Base-by-base conservation (phyloP, 495 filamentous ascomycete genomes). In the Amphirosellinia nigrospora region DNA sequence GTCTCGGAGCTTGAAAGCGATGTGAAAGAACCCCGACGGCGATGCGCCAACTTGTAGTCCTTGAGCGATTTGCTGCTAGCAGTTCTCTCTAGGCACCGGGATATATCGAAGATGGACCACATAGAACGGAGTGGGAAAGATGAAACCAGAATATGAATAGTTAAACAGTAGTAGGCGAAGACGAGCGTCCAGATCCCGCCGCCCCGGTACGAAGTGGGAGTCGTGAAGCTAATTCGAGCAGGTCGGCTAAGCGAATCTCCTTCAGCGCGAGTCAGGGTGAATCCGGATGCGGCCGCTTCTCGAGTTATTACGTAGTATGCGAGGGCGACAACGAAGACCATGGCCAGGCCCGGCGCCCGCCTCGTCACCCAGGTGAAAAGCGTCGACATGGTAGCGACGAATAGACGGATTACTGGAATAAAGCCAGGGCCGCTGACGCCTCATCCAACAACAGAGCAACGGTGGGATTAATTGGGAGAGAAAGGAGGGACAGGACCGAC, bases 121-220 rank as follows among this genome's bases (percentile, higher is more conserved):
- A 80, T 83, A 23, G 85, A 83, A 50, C 86, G 84, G 16, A 87
- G 72, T 11, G 86, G 86, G 68, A 88, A 88, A 43, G 82, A 66
- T 72, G 83, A 83, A 67, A 85, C 84, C 55, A 87, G 70, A 56
- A 87, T 66, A 74, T 88, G 86, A 69, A 88, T 84, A 32, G 85
- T 55, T 36, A 87, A 75, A 71, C 81, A 83, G 76, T 88, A 88
- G 73, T 82, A 86, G 34, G 82, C 78, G 73, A 86, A 85, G 55
- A 82, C 32, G 41, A 79, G 62, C 50, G 83, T 81, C 81, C 76
- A 81, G 30, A 75, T 62, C 43, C 81, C 79, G 56, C 70, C 76
- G 21, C 78, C 78, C 23, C 74, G 26, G 15, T 71, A 56, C 11
- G 70, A 58, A 4, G 64, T 38, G 26, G 76, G 59, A 1, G 48